phyloP scores from a whole-genome alignment of 352 stramenopile species.

The Peronospora tabacina region DNA sequence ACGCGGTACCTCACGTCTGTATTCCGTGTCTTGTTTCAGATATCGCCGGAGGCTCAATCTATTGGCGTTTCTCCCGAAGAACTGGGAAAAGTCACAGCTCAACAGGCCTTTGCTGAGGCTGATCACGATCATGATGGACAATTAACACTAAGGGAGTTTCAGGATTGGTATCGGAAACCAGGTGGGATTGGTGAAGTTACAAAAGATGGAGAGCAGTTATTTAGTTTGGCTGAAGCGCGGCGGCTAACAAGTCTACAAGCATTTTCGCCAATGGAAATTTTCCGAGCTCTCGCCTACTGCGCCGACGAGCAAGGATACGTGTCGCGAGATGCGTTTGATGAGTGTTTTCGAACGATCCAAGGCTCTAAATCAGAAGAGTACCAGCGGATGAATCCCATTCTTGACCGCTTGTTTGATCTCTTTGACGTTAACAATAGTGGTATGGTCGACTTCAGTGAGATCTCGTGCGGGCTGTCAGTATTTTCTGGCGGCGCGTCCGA shows the following conservation, averaged over 20 bases:
- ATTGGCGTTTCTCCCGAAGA: constrained; percentile 66
- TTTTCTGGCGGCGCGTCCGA: constrained; percentile 77
- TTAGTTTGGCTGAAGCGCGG: constrained; percentile 59
- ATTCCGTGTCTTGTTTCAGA: constrained; percentile 80
- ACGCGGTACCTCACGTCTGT: constrained; percentile 82
- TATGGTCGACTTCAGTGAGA: constrained; percentile 80
- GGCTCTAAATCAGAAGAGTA: constrained; percentile 45
- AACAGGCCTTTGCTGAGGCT: constrained; percentile 69
- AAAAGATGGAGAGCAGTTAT: constrained; percentile 73
- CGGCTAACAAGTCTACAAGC: constrained; percentile 71
- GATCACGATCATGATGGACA: constrained; percentile 64
- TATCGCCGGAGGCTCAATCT: constrained; percentile 54
- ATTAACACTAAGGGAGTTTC: constrained; percentile 80
- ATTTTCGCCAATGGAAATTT: constrained; percentile 71
- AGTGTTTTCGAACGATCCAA: constrained; percentile 67
- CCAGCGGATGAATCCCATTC: constrained; percentile 60
- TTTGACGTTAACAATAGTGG: constrained; percentile 85
- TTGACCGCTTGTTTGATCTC: constrained; percentile 71
- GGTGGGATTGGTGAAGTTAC: constrained; percentile 64
- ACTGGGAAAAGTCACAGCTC: constrained; percentile 65
- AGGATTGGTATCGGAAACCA: constrained; percentile 76
- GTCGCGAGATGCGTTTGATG: constrained; percentile 61
- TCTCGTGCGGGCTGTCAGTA: constrained; percentile 76
- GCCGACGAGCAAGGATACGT: constrained; percentile 67
- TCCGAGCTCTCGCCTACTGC: constrained; percentile 61